Evolutionary conservation across 371 early-diverging fungal species (phyloP).

Genomic region (Umbelopsis sp.): DNA sequence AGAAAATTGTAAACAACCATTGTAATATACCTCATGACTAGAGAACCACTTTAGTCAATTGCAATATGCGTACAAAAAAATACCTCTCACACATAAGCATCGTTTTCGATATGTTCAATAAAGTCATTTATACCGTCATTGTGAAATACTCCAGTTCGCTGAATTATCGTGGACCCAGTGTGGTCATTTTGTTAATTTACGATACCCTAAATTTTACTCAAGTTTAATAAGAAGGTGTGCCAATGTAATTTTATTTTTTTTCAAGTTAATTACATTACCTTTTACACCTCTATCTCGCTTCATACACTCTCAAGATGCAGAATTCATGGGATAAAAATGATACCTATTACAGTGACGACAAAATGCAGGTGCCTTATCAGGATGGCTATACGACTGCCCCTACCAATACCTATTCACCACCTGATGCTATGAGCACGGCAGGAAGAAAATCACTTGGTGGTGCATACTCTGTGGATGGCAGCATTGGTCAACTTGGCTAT

Average conservation of each 20-base stretch:
- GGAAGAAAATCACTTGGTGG: background rate
- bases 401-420: background rate
- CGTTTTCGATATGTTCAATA: no score
- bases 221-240: background rate
- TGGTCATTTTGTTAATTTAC: background rate
- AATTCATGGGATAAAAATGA: slow-evolving; percentile 6
- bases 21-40: no score
- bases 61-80: no score
- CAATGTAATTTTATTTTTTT: background rate
- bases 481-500: background rate
- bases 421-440: background rate
- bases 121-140: background rate
- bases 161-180: background rate
- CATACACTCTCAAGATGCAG: background rate
- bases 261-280: background rate
- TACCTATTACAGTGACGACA: background rate
- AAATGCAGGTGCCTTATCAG: background rate
- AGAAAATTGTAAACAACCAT: no score
- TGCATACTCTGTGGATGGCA: slow-evolving; percentile 2
- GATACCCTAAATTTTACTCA: background rate
- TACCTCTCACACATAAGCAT: no score
- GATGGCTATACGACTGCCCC: background rate
- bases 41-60: no score
- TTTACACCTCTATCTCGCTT: background rate
- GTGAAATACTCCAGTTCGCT: background rate